Percentiles rank a stretch among this genome's conserved stretches.
Evolutionary conservation across 192 early-diverging fungal species (phyloP).

Genomic region (Pilobolus umbonatus): DNA sequence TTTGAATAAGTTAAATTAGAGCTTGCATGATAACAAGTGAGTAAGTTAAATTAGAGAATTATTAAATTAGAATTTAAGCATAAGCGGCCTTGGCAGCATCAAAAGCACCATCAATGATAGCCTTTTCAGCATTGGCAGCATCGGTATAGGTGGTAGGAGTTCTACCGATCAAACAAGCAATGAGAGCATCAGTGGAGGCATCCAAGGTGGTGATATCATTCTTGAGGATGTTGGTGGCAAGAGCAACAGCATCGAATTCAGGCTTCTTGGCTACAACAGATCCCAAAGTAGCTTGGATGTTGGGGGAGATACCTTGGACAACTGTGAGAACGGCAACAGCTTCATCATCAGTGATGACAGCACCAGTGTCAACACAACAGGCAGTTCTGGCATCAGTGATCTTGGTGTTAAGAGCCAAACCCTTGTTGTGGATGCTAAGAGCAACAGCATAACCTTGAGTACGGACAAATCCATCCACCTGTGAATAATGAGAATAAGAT

Average conservation of each 20-base stretch:
- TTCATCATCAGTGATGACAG: constrained; percentile 2
- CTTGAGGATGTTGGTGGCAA: constrained; percentile 4
- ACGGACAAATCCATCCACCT: not conserved
- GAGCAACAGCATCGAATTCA: not conserved
- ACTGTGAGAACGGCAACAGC: constrained; percentile 5
- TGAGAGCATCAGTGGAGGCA: not conserved
- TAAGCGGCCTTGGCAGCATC: constrained; percentile 4
- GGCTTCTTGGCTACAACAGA: constrained; percentile 11
- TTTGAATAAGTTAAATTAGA: too few species aligned
- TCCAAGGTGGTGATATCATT: not conserved
- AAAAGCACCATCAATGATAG: constrained; percentile 4
- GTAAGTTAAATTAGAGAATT: too few species aligned
- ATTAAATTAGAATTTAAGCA: too few species aligned
- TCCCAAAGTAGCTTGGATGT: not conserved
- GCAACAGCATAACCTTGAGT: constrained; percentile 2
- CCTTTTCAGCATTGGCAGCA: constrained; percentile 3
- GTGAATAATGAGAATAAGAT: not conserved
- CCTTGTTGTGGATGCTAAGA: not conserved
- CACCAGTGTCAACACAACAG: not conserved
- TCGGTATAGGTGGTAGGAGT: constrained; percentile 3
- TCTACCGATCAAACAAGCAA: constrained; percentile 3
- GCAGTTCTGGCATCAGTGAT: constrained; percentile 2
- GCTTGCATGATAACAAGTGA: too few species aligned
- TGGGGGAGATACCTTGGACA: not conserved
- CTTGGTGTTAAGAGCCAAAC: not conserved